Evolutionary conservation across 306 rosid species (phyloP), one percentile per base, ranked within the genome.

Genomic region (Quercus ilex): DNA sequence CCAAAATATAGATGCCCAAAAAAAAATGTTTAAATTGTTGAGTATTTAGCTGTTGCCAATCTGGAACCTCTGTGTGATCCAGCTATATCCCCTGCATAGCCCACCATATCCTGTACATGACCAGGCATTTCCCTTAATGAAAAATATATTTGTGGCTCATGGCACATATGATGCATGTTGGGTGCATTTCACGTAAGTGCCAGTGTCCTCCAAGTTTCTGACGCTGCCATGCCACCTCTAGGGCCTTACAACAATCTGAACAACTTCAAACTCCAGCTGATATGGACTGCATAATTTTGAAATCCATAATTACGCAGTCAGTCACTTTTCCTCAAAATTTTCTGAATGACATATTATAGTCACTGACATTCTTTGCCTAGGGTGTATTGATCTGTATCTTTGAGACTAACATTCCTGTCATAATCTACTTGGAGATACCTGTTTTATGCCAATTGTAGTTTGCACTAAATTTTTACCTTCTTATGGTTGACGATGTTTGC

Each of bases 401-500:
- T 5, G 65, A 62, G 73, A 63, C 35, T 3, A 51, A 3, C 31
- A 15, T 51, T 51, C 38, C 17, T 65, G 9, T 71, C 38, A 35
- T 57, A 67, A 8, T 57, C 21, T 25, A 46, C 43, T 14, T 8
- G 43, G n/a, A 64, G 58, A 64, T 65, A 64, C 72, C 38, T 83
- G 78, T 76, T 73, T 74, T 64, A 53, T 35, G 60, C 77, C 55
- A 53, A n/a, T 70, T n/a, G 53, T 58, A 19, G 19, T 75, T 73
- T 69, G 69, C 51, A 71, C 43, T 59, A 7, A 25, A 30, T 59
- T 70, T 79, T 70, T 74, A 77, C 28, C 58, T 55, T 74, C 74
- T 71, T 69, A 46, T 33, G n/a, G 58, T 79, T 80, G 67, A 78
- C 56, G 74, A 60, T 80, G 69, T 58, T 69, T 88, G 85, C 92